Conservation (phyloP, 352 stramenopile species). For the Globisporangium nodosum region DNA sequence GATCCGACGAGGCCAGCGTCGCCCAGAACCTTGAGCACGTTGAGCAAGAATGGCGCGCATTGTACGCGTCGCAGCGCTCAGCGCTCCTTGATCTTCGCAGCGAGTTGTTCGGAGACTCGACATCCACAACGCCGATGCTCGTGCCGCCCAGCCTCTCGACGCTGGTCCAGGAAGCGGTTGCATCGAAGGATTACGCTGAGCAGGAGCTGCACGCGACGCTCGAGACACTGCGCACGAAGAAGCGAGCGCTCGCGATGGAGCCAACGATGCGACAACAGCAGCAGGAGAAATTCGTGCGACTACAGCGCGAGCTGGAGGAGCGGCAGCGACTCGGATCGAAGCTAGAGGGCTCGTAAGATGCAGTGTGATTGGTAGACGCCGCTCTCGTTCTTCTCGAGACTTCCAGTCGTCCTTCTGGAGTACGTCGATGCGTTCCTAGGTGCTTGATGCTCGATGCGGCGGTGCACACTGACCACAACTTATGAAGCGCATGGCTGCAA, state of each 20-base stretch:
- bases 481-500: no score
- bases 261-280: constrained; percentile 8
- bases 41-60: constrained; percentile 3
- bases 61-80: constrained; percentile 2
- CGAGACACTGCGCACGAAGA: constrained; percentile 11
- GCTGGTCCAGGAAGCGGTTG: constrained; percentile 26
- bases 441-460: no score
- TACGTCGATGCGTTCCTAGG: no score
- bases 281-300: constrained; percentile 1
- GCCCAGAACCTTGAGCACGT: constrained; percentile 3
- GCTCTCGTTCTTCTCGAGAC: neutral
- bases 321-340: no score
- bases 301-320: constrained; percentile 37
- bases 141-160: constrained; percentile 80
- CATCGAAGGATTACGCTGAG: constrained; percentile 7
- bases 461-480: no score
- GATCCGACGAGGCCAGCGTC: constrained; percentile 4
- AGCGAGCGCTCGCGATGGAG: constrained; percentile 10
- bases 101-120: constrained; percentile 8
- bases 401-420: no score
- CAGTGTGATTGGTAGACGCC: neutral
- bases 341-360: neutral
- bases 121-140: constrained; percentile 83
- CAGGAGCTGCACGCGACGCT: constrained; percentile 8
- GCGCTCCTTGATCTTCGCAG: constrained; percentile 2